phyloP scores from a whole-genome alignment of 306 rosid genomes.

The Nissolia schottii region DNA sequence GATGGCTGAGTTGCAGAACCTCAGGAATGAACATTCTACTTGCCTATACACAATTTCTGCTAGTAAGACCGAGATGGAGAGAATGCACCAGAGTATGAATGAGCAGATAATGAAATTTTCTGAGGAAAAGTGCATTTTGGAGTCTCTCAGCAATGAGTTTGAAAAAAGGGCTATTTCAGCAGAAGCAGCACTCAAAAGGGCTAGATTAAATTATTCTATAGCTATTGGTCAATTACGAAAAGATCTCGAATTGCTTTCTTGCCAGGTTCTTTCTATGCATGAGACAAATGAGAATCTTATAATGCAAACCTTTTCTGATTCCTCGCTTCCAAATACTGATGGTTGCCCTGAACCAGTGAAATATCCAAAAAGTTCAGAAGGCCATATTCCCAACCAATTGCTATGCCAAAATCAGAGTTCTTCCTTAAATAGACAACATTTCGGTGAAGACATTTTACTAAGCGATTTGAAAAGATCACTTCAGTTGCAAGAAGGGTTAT shows the following conservation, averaged over 20 bases:
- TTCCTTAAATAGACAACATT: slow-evolving; percentile 49
- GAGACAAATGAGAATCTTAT: slow-evolving; percentile 91
- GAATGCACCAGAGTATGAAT: slow-evolving; percentile 72
- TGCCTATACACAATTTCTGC: slow-evolving; percentile 85
- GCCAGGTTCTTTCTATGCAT: slow-evolving; percentile 83
- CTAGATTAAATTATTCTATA: slow-evolving; percentile 91
- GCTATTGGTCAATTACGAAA: slow-evolving; percentile 94
- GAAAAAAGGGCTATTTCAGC: slow-evolving; percentile 84
- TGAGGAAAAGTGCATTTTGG: slow-evolving; percentile 65
- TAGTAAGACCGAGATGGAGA: slow-evolving; percentile 77
- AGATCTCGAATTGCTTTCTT: slow-evolving; percentile 87
- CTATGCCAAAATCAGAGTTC: slow-evolving; percentile 42
- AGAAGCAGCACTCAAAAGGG: slow-evolving; percentile 93
- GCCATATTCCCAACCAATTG: slow-evolving; percentile 35
- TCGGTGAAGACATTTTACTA: slow-evolving; percentile 51
- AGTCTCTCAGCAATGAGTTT: slow-evolving; percentile 65
- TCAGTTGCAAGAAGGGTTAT: slow-evolving; percentile 71
- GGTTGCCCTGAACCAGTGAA: slow-evolving; percentile 35
- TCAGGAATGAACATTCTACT: slow-evolving; percentile 84
- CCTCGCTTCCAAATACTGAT: slow-evolving; percentile 48
- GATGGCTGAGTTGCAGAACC: slow-evolving; percentile 94
- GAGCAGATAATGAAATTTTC: slow-evolving; percentile 59
- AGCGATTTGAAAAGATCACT: slow-evolving; percentile 73
- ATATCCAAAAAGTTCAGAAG: slow-evolving; percentile 41
- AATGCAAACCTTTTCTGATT: slow-evolving; percentile 72